phyloP scores from a whole-genome alignment of 192 early-diverging fungal genomes.

The Chytriomyces sp. region DNA sequence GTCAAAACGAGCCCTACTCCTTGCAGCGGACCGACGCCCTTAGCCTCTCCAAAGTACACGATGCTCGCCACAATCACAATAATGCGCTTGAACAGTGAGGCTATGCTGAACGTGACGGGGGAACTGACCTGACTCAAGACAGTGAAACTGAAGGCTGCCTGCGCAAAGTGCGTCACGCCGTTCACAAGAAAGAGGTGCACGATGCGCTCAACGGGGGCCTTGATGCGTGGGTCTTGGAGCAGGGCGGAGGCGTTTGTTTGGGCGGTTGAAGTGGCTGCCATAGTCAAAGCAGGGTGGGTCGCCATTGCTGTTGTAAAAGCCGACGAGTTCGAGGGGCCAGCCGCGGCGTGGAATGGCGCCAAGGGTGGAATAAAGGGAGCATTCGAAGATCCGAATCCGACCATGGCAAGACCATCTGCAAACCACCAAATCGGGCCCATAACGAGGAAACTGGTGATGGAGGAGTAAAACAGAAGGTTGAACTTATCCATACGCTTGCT shows the following conservation, averaged over 20 bases:
- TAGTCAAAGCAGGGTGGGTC: background rate
- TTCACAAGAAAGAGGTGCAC: conserved; percentile 70
- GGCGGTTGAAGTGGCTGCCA: background rate
- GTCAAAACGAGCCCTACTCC: conserved; percentile 75
- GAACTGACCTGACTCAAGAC: conserved; percentile 70
- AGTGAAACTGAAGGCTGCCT: conserved; percentile 79
- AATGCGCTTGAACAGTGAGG: conserved; percentile 86
- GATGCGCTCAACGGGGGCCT: conserved; percentile 28
- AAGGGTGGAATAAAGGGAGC: conserved; percentile 14
- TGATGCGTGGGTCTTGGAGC: conserved; percentile 8
- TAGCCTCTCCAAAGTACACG: conserved; percentile 78
- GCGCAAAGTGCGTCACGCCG: conserved; percentile 78
- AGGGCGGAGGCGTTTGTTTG: background rate
- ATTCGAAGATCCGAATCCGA: background rate
- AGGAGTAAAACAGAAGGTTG: conserved; percentile 85
- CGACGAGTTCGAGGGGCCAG: conserved; percentile 9
- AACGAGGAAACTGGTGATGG: conserved; percentile 68
- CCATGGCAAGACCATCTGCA: conserved; percentile 59
- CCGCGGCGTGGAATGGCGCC: background rate
- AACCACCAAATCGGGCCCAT: conserved; percentile 82
- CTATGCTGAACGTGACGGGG: conserved; percentile 87
- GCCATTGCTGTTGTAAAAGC: conserved; percentile 17
- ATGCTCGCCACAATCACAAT: conserved; percentile 84
- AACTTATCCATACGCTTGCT: conserved; percentile 78
- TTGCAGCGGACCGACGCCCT: conserved; percentile 61